phyloP scores from a whole-genome alignment of 2,329 filamentous ascomycete genomes.

The Fusarium sp. region DNA sequence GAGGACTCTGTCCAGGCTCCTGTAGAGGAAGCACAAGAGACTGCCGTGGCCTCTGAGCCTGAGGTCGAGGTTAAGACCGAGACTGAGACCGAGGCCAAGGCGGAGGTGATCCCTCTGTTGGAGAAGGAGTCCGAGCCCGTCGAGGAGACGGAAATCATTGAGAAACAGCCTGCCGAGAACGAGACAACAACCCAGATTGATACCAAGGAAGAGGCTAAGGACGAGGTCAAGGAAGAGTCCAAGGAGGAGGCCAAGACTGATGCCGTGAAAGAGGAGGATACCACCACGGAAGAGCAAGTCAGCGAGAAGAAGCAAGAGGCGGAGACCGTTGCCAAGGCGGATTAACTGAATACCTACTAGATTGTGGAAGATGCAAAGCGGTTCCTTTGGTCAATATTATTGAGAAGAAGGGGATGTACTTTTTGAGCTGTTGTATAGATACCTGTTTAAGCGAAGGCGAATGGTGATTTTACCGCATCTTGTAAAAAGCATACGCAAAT shows the following conservation, averaged over 20 bases:
- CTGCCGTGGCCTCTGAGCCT: conserved; percentile 5
- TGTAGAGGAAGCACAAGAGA: conserved; percentile 21
- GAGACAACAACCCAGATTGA: conserved; percentile 18
- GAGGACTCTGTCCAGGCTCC: conserved; percentile 22
- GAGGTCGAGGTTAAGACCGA: conserved; percentile 10
- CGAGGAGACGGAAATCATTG: conserved; percentile 1
- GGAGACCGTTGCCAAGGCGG: conserved; percentile 20
- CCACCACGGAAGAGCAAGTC: conserved; percentile 10
- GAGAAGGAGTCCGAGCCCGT: conserved; percentile 21
- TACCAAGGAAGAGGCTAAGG: conserved; percentile 1
- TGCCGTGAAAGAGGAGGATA: conserved; percentile 28
- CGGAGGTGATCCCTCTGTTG: conserved; percentile 24
- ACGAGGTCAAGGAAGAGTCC: conserved; percentile 25
- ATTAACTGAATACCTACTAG: conserved; percentile 27
- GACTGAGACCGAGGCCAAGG: conserved; percentile 2
- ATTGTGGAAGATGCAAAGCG: conserved; percentile 33
- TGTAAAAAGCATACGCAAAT: conserved; percentile 26
- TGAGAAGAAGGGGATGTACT: conserved; percentile 35
- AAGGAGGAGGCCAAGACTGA: not conserved
- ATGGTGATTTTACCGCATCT: conserved; percentile 45
- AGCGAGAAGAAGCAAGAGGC: conserved; percentile 23
- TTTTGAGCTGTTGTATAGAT: conserved; percentile 45
- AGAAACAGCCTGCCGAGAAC: conserved; percentile 12
- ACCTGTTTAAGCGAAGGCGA: conserved; percentile 50
- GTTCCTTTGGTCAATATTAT: conserved; percentile 27